A percentile compares a stretch with the other conserved stretches of the same genome.
Conservation (phyloP, 441 rosid species). For the Corymbia citriodora region DNA sequence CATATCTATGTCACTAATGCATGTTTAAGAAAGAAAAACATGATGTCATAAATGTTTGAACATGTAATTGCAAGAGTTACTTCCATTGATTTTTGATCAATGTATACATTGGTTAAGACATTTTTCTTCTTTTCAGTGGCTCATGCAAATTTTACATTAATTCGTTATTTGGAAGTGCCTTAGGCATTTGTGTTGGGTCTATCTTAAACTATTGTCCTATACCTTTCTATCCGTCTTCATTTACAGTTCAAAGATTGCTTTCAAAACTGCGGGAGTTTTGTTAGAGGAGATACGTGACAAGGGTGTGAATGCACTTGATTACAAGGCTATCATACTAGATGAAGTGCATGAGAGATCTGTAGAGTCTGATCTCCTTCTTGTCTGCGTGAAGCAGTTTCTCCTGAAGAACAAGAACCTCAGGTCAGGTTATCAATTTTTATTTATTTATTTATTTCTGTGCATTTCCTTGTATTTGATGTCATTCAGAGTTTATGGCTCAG, state of each 20-base stretch:
- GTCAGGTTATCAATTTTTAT: constrained; percentile 17
- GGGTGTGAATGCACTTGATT: constrained; percentile 74
- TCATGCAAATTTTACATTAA: background rate
- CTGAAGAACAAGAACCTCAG: constrained; percentile 67
- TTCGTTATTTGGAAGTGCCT: background rate
- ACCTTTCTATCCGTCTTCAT: constrained; percentile 5
- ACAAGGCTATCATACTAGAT: constrained; percentile 92
- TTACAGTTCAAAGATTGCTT: constrained; percentile 73
- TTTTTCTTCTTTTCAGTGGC: background rate
- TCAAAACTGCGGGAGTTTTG: constrained; percentile 97
- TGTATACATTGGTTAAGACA: background rate
- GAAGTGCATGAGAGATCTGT: constrained; percentile 99
- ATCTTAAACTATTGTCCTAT: background rate
- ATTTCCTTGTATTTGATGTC: background rate
- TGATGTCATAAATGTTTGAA: background rate
- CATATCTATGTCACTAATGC: background rate
- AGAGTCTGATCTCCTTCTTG: constrained; percentile 92
- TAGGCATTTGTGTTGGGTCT: background rate
- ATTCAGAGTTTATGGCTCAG: background rate
- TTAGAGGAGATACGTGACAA: constrained; percentile 90
- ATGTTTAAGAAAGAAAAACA: background rate
- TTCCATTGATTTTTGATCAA: background rate
- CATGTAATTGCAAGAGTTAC: background rate
- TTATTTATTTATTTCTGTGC: background rate
- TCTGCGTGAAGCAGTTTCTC: constrained; percentile 87